Percentiles rank a stretch among this genome's conserved stretches.
phyloP scores from a whole-genome alignment of 2,329 filamentous ascomycete genomes.

The Sporothrix protearum region DNA sequence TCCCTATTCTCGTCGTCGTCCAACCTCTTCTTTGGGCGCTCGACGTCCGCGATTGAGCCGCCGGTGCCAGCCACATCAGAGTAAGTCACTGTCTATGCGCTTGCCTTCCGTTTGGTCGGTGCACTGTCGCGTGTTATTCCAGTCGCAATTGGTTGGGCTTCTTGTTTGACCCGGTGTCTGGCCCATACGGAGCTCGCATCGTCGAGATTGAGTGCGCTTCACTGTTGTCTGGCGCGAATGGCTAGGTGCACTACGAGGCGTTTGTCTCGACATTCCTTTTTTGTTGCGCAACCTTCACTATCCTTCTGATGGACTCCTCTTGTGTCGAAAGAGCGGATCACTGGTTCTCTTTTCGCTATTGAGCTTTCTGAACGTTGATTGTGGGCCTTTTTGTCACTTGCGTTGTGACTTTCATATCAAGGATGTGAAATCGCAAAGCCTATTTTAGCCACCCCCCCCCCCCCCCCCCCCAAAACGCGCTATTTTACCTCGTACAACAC shows the following conservation, averaged over 20 bases:
- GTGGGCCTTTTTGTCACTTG: not conserved
- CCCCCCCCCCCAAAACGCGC: not conserved
- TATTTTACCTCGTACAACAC: not conserved
- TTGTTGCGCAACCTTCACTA: not conserved
- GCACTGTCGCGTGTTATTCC: not conserved
- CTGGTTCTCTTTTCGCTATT: not conserved
- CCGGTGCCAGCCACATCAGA: not conserved
- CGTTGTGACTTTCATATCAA: not conserved
- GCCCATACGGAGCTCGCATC: not conserved
- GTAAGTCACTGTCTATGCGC: not conserved
- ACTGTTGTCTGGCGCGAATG: not conserved
- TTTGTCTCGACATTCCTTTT: not conserved
- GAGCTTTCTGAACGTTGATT: not conserved
- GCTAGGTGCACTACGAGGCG: not conserved
- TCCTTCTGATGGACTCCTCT: not conserved
- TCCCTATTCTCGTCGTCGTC: slow-evolving; percentile 22
- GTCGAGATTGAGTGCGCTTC: not conserved
- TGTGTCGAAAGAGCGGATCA: not conserved
- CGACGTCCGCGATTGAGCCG: not conserved
- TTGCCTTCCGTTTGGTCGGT: not conserved
- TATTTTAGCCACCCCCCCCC: not conserved
- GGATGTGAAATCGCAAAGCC: not conserved
- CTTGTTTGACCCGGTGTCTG: not conserved
- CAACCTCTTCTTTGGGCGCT: slow-evolving; percentile 22
- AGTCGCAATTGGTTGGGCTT: not conserved